A percentile compares a stretch with the other conserved stretches of the same genome.
phyloP scores from a whole-genome alignment of 2,329 filamentous ascomycete genomes.

The Fusarium oxysporum region DNA sequence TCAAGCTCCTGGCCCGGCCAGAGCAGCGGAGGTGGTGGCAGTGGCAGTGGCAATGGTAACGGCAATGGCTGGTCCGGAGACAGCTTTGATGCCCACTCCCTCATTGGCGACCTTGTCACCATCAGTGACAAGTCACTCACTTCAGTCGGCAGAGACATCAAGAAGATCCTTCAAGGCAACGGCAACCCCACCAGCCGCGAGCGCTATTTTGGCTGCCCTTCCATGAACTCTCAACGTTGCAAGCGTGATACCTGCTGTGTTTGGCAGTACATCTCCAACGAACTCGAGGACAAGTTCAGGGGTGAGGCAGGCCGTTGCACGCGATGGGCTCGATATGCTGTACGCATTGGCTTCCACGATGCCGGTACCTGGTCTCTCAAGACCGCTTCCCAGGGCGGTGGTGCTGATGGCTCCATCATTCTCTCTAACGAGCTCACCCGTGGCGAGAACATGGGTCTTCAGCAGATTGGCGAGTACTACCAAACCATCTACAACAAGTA shows the following conservation, averaged over 20 bases:
- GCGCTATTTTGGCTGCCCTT: conserved; percentile 41
- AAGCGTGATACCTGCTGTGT: conserved; percentile 57
- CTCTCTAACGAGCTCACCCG: conserved; percentile 53
- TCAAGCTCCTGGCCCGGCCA: neutral
- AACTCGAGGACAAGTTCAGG: conserved; percentile 53
- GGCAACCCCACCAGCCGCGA: conserved; percentile 45
- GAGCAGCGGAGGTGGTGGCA: neutral
- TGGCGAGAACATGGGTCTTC: conserved; percentile 60
- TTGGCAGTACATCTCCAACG: conserved; percentile 57
- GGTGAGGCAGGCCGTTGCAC: conserved; percentile 56
- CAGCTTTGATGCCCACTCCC: conserved; percentile 37
- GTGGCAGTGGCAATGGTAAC: neutral
- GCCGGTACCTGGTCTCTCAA: conserved; percentile 57
- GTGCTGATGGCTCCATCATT: conserved; percentile 61
- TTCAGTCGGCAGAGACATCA: conserved; percentile 52
- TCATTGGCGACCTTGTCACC: conserved; percentile 55
- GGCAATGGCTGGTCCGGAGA: conserved; percentile 22
- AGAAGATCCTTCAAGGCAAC: conserved; percentile 51
- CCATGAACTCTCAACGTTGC: conserved; percentile 44
- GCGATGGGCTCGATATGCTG: conserved; percentile 56
- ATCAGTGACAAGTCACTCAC: conserved; percentile 49
- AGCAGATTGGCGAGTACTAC: conserved; percentile 56
- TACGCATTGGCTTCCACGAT: conserved; percentile 63
- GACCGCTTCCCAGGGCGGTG: conserved; percentile 51
- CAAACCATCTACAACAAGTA: conserved; percentile 56